A percentile compares a stretch with the other conserved stretches of the same genome.
Evolutionary conservation across 306 rosid genomes (phyloP).

Genomic region (Acacia crassicarpa): DNA sequence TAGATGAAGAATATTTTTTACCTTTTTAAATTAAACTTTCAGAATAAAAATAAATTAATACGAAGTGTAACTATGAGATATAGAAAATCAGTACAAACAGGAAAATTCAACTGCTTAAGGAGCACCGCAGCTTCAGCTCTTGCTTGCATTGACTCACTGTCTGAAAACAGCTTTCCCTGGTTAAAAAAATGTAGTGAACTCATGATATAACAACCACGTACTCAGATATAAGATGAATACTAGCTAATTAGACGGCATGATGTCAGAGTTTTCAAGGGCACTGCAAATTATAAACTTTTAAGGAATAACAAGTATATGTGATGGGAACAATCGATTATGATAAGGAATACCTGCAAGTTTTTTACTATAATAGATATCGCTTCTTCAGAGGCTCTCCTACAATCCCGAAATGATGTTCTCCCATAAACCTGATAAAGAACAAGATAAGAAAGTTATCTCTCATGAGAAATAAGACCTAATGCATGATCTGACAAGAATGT

Average conservation of each 20-base stretch:
- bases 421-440: conserved; percentile 70
- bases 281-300: not conserved
- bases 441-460: conserved; percentile 27
- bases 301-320: not conserved
- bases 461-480: conserved; percentile 12
- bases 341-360: conserved; percentile 69
- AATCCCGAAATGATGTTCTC: conserved; percentile 84
- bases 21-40: conserved; percentile 13
- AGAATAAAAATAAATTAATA: conserved; percentile 14
- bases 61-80: not conserved
- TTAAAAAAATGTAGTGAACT: conserved; percentile 34
- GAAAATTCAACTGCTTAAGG: conserved; percentile 88
- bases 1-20: not conserved
- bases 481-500: not conserved
- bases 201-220: conserved; percentile 16
- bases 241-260: conserved; percentile 20
- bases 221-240: not conserved
- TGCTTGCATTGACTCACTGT: conserved; percentile 83
- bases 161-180: conserved; percentile 91
- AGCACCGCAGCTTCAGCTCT: conserved; percentile 98
- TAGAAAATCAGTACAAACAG: conserved; percentile 52
- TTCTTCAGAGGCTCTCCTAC: conserved; percentile 93
- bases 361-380: conserved; percentile 66
- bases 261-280: conserved; percentile 10
- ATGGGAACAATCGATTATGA: not conserved